A percentile compares a stretch with the other conserved stretches of the same genome.
These are phyloP conservation scores for Prillingera fragicola DNA, from an alignment of 1,284 basidiomycete species.

Conservation along the genomic window DNA sequence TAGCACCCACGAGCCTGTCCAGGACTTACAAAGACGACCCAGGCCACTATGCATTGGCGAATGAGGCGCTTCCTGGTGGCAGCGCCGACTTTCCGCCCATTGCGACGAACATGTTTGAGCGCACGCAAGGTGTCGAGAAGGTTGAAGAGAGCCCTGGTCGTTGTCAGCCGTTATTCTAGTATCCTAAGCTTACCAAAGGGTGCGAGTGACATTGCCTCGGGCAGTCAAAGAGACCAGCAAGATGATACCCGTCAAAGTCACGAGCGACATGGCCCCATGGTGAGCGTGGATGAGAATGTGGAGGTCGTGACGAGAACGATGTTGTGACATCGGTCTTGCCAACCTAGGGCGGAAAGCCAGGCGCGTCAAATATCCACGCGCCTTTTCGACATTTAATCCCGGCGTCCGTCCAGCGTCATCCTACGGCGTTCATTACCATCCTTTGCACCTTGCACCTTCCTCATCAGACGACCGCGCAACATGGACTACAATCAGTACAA, in stretches of 20 bases:
- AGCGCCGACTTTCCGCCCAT: slow-evolving; percentile 30
- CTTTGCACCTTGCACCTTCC: no score
- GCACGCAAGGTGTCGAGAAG: slow-evolving; percentile 34
- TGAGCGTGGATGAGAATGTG: background rate
- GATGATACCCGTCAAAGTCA: background rate
- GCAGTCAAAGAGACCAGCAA: no score
- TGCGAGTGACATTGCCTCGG: slow-evolving; percentile 3
- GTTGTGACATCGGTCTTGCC: no score
- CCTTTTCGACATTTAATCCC: no score
- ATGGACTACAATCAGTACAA: slow-evolving; percentile 45
- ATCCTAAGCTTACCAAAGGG: slow-evolving; percentile 16
- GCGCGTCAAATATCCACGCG: no score
- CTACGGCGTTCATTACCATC: background rate
- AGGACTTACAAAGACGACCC: slow-evolving; percentile 33
- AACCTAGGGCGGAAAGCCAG: no score
- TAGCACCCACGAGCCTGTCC: background rate
- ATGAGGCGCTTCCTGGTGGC: slow-evolving; percentile 27
- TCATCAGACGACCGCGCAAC: no score
- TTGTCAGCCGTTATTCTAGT: slow-evolving; percentile 1
- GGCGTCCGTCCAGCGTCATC: background rate
- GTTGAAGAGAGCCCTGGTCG: slow-evolving; percentile 24
- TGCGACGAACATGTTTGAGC: slow-evolving; percentile 22
- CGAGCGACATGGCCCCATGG: slow-evolving; percentile 5
- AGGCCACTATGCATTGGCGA: slow-evolving; percentile 26
- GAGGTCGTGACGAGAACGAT: no score